These are phyloP conservation scores for Rugonectria rugulosa DNA, from an alignment of 2,329 filamentous ascomycete genomes.

Conservation along the genomic window DNA sequence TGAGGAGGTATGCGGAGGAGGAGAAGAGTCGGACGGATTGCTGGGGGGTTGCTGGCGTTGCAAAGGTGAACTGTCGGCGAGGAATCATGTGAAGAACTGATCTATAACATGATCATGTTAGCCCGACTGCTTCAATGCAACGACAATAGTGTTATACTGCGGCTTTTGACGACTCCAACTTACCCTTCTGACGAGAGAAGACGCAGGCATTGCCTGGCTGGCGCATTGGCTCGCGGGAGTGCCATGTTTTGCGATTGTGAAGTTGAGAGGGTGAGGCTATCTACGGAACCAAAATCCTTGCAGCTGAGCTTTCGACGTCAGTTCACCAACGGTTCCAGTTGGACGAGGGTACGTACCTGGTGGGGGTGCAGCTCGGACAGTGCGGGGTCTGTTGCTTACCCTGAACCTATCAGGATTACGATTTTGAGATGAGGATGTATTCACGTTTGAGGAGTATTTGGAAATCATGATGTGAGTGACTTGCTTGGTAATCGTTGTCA, in stretches of 20 bases:
- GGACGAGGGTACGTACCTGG: constrained; percentile 11
- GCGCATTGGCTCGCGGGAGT: constrained; percentile 35
- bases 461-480: no score
- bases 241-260: constrained; percentile 26
- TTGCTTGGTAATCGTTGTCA: no score
- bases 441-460: no score
- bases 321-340: constrained; percentile 24
- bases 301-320: constrained; percentile 34
- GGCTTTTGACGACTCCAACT: background rate
- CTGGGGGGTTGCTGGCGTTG: constrained; percentile 1
- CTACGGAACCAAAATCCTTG: constrained; percentile 28
- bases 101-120: constrained; percentile 16
- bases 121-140: constrained; percentile 17
- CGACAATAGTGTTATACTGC: background rate
- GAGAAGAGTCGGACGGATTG: constrained; percentile 39
- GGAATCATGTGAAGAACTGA: constrained; percentile 24
- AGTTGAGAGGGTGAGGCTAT: background rate
- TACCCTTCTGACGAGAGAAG: constrained; percentile 38
- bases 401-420: no score
- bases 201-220: constrained; percentile 31
- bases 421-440: no score
- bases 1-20: constrained; percentile 40
- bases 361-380: background rate
- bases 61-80: constrained; percentile 15
- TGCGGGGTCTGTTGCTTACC: no score